Base-by-base conservation (phyloP, 176 grass and related monocot genomes). In the Melocanna baccifera region DNA sequence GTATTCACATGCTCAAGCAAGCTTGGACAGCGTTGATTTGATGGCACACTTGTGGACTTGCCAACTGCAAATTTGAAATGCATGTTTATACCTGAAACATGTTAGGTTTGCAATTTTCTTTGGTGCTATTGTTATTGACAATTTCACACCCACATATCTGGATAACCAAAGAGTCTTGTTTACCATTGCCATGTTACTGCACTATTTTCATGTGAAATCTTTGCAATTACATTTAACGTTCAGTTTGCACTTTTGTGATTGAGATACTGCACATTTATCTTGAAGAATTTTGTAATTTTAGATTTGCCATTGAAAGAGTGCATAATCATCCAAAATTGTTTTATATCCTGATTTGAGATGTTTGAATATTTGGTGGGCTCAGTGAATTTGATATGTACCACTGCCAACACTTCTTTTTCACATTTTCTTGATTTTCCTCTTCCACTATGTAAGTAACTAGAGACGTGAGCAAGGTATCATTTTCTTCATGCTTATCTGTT, bases 21-120 rank as follows among this genome's bases (percentile, higher is more conserved):
- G 83, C 28, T 82, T 90, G 73, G 66, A 66, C 36, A 66, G 7
- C 9, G n/a, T 66, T 83, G 84, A 66, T 80, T 78, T 56, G 73
- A 65, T 82, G 88, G 67, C 73, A 71, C 26, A 30, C 13, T 7
- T 9, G 53, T 4, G 20, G 53, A 68, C 71, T 77, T 78, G 57
- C 40, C 56, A 56, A 26, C 43, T 41, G 57, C 79, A 86, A 71
- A 82, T 57, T 56, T 48, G 48, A 28, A 55, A 67, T 83, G 58
- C 23, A 41, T 76, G 39, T n/a, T 75, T 80, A 76, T 76, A 36
- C 57, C 58, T 57, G 11, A 89, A 85, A 46, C n/a, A 34, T 76
- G 13, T 84, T 74, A 39, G 28, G 30, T 61, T 77, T 42, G 36
- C 67, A 42, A n/a, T 22, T 69, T 61, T 18, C 10, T 16, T 32